Percentiles rank a stretch among this genome's conserved stretches.
phyloP scores from a whole-genome alignment of 2,329 filamentous ascomycete genomes.

The Metarhizium anisopliae region DNA sequence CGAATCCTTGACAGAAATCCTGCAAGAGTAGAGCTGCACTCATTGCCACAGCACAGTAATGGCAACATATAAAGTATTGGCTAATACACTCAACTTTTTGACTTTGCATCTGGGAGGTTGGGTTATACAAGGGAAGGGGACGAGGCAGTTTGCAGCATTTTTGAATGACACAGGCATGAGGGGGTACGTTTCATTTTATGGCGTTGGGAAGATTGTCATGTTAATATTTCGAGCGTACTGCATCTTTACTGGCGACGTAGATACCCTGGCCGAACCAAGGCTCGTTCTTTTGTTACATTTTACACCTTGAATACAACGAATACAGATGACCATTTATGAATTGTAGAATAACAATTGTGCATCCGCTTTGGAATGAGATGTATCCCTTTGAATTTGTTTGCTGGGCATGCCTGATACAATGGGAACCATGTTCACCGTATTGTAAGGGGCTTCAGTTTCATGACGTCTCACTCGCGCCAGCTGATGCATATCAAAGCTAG shows the following conservation, averaged over 20 bases:
- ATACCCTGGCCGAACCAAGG: background rate
- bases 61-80: background rate
- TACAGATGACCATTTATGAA: background rate
- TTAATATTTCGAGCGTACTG: background rate
- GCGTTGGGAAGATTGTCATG: background rate
- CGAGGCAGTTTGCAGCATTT: background rate
- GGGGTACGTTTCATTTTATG: background rate
- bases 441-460: too few species aligned
- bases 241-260: conserved; percentile 2
- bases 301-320: background rate
- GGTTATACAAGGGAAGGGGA: background rate
- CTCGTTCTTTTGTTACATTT: background rate
- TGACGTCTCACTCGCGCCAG: too few species aligned
- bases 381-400: background rate
- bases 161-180: background rate
- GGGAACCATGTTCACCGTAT: too few species aligned
- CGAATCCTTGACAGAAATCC: conserved; percentile 50
- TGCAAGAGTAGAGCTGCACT: conserved; percentile 24
- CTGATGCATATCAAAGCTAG: too few species aligned
- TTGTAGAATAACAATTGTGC: background rate
- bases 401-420: too few species aligned
- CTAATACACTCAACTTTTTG: background rate
- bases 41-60: background rate
- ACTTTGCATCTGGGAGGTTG: background rate
- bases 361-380: background rate